Evolutionary conservation across 768 basidiomycete species (phyloP).

Genomic region (Pleurotus platypus): DNA sequence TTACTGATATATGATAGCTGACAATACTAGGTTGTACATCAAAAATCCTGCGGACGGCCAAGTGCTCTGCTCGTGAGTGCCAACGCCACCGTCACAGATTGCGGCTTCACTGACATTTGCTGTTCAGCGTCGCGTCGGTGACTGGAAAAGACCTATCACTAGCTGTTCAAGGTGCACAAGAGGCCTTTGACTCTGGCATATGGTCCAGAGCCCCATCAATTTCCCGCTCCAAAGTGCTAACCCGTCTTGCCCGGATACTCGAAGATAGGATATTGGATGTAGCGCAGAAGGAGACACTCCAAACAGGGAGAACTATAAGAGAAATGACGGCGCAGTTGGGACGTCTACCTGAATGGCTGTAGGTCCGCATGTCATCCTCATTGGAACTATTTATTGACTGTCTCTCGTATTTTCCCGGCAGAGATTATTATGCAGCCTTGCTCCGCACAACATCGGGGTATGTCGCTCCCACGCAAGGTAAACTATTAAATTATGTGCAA

Average conservation of each 20-base stretch:
- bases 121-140: slow-evolving; percentile 49
- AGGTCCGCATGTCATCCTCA: slow-evolving; percentile 20
- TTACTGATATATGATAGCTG: no score
- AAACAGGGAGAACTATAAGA: slow-evolving; percentile 78
- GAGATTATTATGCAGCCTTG: slow-evolving; percentile 76
- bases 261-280: slow-evolving; percentile 55
- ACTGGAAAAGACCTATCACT: slow-evolving; percentile 46
- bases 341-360: slow-evolving; percentile 87
- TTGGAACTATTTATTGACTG: neutral
- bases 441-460: slow-evolving; percentile 66
- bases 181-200: slow-evolving; percentile 57
- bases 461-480: slow-evolving; percentile 77
- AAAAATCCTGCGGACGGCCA: slow-evolving; percentile 69
- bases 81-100: neutral
- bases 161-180: slow-evolving; percentile 53
- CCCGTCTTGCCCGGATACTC: slow-evolving; percentile 59
- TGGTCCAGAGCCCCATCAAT: slow-evolving; percentile 66
- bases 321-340: slow-evolving; percentile 81
- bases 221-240: slow-evolving; percentile 61
- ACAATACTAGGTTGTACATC: slow-evolving; percentile 42
- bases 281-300: slow-evolving; percentile 64
- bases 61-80: slow-evolving; percentile 50
- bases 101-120: neutral
- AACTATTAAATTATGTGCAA: slow-evolving; percentile 73
- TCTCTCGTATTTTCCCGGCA: slow-evolving; percentile 19